A percentile compares a stretch with the other conserved stretches of the same genome.
These are phyloP conservation scores for Fusarium illudens DNA, from an alignment of 2,329 filamentous ascomycete species.

Conservation along the genomic window DNA sequence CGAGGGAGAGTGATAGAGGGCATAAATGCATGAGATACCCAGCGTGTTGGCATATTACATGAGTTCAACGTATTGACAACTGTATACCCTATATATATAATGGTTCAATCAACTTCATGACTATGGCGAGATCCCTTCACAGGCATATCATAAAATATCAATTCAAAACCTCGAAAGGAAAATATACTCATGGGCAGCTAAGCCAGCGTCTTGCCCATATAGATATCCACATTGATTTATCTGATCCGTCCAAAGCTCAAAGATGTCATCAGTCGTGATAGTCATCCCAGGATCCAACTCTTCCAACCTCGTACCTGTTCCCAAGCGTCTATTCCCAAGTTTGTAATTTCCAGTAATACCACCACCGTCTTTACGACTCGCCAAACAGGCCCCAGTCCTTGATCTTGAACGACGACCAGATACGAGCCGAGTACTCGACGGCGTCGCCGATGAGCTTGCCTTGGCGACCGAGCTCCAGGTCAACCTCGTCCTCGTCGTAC, in stretches of 20 bases:
- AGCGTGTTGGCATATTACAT: not conserved
- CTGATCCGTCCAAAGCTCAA: constrained; percentile 13
- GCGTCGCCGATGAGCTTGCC: constrained; percentile 74
- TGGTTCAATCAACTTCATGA: too few species aligned
- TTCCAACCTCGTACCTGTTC: not conserved
- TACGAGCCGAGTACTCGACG: constrained; percentile 71
- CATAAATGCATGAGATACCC: constrained; percentile 9
- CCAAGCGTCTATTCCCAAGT: not conserved
- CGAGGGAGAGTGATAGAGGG: constrained; percentile 24
- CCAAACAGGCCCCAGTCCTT: constrained; percentile 82
- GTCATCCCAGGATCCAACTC: constrained; percentile 21
- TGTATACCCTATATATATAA: too few species aligned
- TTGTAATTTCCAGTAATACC: not conserved
- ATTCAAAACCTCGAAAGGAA: not conserved
- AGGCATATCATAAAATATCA: too few species aligned
- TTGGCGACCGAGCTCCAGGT: constrained; percentile 70
- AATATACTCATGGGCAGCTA: not conserved
- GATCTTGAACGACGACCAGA: constrained; percentile 79
- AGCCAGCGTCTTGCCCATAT: not conserved
- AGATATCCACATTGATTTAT: not conserved
- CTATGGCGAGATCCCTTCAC: too few species aligned
- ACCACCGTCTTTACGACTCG: constrained; percentile 25
- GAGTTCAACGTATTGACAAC: not conserved
- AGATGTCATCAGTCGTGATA: constrained; percentile 33
- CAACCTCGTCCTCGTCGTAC: constrained; percentile 76